These are phyloP conservation scores for Orbilia blumenaviensis DNA, from an alignment of 2,329 filamentous ascomycete species.

Conservation along the genomic window DNA sequence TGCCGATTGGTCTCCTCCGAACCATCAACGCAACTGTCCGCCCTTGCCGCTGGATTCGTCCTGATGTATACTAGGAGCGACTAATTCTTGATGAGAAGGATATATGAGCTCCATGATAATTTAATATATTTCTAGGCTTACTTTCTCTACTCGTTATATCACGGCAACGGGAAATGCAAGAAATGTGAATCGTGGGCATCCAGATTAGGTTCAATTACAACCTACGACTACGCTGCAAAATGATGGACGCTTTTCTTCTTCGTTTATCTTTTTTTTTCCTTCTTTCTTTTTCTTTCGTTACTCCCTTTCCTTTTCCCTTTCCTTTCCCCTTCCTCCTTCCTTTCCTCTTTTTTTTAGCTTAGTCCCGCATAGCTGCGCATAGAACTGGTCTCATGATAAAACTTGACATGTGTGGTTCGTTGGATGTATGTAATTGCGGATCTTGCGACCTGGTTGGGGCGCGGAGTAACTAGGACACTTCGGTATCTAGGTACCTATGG, in stretches of 20 bases:
- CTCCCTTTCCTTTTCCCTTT: no score
- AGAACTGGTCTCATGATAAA: no score
- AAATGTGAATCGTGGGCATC: neutral
- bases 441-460: neutral
- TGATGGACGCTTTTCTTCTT: no score
- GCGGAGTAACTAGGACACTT: neutral
- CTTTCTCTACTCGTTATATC: neutral
- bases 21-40: neutral
- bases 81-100: neutral
- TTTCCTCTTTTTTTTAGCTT: no score
- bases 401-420: no score
- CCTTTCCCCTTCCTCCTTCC: no score
- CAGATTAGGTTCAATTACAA: neutral
- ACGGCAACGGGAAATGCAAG: neutral
- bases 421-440: neutral
- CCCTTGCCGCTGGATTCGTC: neutral
- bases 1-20: neutral
- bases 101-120: neutral
- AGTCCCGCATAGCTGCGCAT: no score
- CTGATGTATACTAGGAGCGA: neutral
- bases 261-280: no score
- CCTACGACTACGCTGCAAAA: neutral
- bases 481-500: no score
- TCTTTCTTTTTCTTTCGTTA: no score
- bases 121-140: neutral